Base-by-base conservation (phyloP, 495 filamentous ascomycete genomes). In the Penicillium samsonianum region DNA sequence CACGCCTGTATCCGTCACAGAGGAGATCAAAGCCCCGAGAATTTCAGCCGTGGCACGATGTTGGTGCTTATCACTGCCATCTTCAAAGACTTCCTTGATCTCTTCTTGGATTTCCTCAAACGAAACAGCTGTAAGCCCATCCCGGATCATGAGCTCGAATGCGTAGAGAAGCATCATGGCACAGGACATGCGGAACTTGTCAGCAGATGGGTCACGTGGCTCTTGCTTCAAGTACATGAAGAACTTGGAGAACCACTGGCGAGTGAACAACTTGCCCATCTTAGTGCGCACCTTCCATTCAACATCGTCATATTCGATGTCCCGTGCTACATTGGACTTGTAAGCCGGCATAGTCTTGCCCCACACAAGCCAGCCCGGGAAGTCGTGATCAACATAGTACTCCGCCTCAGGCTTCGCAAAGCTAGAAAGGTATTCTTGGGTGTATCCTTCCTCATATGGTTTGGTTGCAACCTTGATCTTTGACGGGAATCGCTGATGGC, bases 351-450 rank as follows among this genome's bases (percentile, higher is more conserved):
- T 90, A 10, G 79, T 82, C 67, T 95, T 88, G 12, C 84, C 85
- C 94, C 94, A 99, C 7, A 94, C 90, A n/a, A 99, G 82, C 94
- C 94, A 99, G 23, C 94, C 94, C 10, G 92, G 90, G 71, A 96
- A 89, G 66, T 96, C 93, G 52, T 83, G 83, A 65, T 99, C 94
- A 53, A 97, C 84, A 61, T 90, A 96, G 68, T 92, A 95, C 53
- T 96, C 83, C 6, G 90, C 84, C 53, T 92, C 88, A 25, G 87
- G 86, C 31, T 88, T 79, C 12, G 87, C 86, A 72, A 98, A 98
- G 64, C 82, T 82, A 0, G 83, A 74, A 3, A 99, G 76, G 63
- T 89, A 95, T 20, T 87, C 77, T 54, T 87, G 64, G 0, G 94
- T 98, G 81, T 90, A 93, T 14, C 80, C 73, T 20, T 88, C 83